Percentiles rank a stretch among this genome's conserved stretches.
These are phyloP conservation scores for Rhizophagus clarus DNA, from an alignment of 192 early-diverging fungal species.

Conservation along the genomic window DNA sequence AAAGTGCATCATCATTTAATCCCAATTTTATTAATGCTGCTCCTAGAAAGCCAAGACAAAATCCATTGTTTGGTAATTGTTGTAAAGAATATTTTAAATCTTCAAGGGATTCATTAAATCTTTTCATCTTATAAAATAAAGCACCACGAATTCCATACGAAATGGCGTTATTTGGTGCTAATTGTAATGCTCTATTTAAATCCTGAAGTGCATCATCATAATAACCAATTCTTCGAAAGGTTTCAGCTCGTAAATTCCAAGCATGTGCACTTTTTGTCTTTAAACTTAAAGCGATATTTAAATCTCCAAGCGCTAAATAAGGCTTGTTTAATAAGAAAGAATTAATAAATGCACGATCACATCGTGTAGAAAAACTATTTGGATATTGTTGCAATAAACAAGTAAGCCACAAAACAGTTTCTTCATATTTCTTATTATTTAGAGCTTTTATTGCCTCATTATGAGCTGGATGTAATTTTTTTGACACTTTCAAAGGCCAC, in stretches of 20 bases:
- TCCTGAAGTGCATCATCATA: conserved; percentile 24
- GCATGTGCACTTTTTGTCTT: not conserved
- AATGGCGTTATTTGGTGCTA: not conserved
- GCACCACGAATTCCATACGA: conserved; percentile 20
- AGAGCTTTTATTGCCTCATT: not conserved
- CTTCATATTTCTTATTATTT: not conserved
- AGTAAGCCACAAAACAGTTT: not conserved
- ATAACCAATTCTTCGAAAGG: conserved; percentile 17
- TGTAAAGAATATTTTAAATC: conserved; percentile 21
- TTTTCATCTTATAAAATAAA: not conserved
- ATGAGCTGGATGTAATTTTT: not conserved
- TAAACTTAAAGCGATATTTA: not conserved
- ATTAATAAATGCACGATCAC: conserved; percentile 1
- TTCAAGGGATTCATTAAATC: not conserved
- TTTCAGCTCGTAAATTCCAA: conserved; percentile 7
- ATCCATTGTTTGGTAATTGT: not conserved
- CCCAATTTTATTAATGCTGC: not conserved
- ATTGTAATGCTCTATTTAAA: conserved; percentile 26
- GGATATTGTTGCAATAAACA: conserved; percentile 2
- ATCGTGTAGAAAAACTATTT: not conserved
- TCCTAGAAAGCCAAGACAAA: not conserved
- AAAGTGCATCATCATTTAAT: not conserved
- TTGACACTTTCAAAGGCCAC: not conserved
- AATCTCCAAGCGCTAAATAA: not conserved
- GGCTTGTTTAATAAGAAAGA: not conserved